A percentile compares a stretch with the other conserved stretches of the same genome.
Evolutionary conservation across 306 rosid genomes (phyloP).

Genomic region (Castanopsis chinensis): DNA sequence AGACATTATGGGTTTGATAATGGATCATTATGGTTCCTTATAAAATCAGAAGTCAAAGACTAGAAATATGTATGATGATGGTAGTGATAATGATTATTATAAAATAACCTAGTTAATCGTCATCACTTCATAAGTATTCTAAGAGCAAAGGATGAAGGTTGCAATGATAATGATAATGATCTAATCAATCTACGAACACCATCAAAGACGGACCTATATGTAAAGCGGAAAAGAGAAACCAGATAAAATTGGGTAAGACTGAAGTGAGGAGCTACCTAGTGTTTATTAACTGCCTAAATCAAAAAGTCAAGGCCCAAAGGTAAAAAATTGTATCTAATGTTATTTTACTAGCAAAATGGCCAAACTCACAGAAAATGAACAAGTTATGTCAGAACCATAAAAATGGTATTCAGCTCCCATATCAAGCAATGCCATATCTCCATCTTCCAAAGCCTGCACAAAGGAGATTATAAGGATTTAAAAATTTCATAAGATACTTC

Average conservation of each 20-base stretch:
- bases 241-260: neutral
- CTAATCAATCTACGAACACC: neutral
- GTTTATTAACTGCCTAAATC: neutral
- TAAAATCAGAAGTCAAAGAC: neutral
- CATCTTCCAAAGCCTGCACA: conserved; percentile 76
- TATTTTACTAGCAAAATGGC: neutral
- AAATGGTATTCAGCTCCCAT: conserved; percentile 97
- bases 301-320: conserved; percentile 7
- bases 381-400: conserved; percentile 94
- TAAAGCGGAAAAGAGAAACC: neutral
- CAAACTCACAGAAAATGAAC: conserved; percentile 87
- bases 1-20: neutral
- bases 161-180: conserved; percentile 2
- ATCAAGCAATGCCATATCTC: conserved; percentile 91
- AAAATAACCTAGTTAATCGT: neutral
- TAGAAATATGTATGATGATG: neutral
- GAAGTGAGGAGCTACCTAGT: neutral
- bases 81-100: neutral
- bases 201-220: neutral
- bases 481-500: neutral
- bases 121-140: neutral
- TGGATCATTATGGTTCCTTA: neutral
- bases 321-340: neutral
- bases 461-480: neutral
- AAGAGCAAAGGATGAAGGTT: neutral